Evolutionary conservation across 108 stramenopile genomes (phyloP), one percentile per base, ranked within the genome.

Genomic region (Mediolabrus comicus): DNA sequence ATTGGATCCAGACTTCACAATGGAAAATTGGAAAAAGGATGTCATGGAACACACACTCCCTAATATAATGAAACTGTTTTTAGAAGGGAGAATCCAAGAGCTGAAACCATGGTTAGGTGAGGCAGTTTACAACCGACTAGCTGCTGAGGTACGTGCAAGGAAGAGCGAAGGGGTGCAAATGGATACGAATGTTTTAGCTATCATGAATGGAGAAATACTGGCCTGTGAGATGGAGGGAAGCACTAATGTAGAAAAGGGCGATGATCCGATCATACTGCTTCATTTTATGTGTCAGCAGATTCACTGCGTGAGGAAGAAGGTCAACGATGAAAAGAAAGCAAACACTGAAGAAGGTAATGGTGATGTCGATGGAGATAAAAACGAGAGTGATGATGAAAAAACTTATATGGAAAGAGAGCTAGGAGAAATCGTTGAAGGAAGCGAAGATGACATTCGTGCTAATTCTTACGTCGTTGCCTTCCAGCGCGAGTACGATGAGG

Each of bases 271-370:
- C 30, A 91, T 98, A 51, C 59, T 97, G 17, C 61, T 97, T 14
- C 95, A 96, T 80, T 97, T 96, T 77, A 96, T 98, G 96, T 91
- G 91, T 53, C 99, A 99, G 80, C 98, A 98, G 86, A 98, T 99
- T 71, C 96, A 99, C 85, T 99, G 99, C 71, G 92, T 98, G 16
- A 68, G 90, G 43, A 96, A 97, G 76, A 93, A 95, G 36, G 53
- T 75, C 71, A 64, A 81, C 81, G 75, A 65, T 25, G 82, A 77
- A 8, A 22, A 31, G 31, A 60, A 60, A 11, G 82, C 71, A 17
- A 77, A 79, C 39, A 75, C 73, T 49, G 90, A 87, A 59, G 55
- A 85, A 24, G 41, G 79, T 24, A 77, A 72, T 22, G 67, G 60
- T 43, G 75, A 71, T 28, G 80, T 71, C 57, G 86, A 83, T 53